Percentiles rank a stretch among this genome's conserved stretches.
These are phyloP conservation scores for Coprinopsis sp. DNA, from an alignment of 768 basidiomycete species.

Conservation along the genomic window DNA sequence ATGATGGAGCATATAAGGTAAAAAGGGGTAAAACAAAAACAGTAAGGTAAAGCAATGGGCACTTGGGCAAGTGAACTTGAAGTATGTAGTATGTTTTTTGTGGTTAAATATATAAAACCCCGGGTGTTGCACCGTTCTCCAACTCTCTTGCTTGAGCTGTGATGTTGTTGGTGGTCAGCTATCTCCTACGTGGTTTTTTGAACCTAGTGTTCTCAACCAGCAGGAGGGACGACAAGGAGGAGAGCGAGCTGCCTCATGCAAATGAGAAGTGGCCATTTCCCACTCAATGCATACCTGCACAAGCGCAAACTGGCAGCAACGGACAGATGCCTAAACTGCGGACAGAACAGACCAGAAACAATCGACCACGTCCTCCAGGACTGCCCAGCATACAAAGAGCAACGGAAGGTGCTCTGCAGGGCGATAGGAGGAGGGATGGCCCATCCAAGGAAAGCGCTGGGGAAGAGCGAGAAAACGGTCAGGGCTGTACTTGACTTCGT, in stretches of 20 bases:
- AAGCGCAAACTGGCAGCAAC: background rate
- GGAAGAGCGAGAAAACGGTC: background rate
- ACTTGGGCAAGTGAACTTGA: no score
- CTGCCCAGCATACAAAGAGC: background rate
- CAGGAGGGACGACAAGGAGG: background rate
- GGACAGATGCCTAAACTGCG: slow-evolving; percentile 1
- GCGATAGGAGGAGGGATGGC: background rate
- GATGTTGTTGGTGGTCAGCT: no score
- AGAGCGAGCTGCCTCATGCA: slow-evolving; percentile 20
- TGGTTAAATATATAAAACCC: no score
- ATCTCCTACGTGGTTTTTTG: no score
- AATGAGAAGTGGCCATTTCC: slow-evolving; percentile 22
- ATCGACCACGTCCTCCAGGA: slow-evolving; percentile 5
- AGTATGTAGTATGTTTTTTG: no score
- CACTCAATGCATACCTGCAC: slow-evolving; percentile 18
- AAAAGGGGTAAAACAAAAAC: no score
- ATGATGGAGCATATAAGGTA: no score
- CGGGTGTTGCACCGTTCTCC: no score
- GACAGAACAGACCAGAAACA: background rate
- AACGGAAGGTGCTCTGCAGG: background rate
- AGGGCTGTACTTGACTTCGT: background rate
- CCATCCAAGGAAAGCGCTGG: no score
- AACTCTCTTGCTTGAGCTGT: no score
- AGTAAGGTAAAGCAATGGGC: no score
- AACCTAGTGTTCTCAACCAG: slow-evolving; percentile 7